These are phyloP conservation scores for Fusarium illudens DNA, from an alignment of 2,329 filamentous ascomycete genomes.

Conservation along the genomic window DNA sequence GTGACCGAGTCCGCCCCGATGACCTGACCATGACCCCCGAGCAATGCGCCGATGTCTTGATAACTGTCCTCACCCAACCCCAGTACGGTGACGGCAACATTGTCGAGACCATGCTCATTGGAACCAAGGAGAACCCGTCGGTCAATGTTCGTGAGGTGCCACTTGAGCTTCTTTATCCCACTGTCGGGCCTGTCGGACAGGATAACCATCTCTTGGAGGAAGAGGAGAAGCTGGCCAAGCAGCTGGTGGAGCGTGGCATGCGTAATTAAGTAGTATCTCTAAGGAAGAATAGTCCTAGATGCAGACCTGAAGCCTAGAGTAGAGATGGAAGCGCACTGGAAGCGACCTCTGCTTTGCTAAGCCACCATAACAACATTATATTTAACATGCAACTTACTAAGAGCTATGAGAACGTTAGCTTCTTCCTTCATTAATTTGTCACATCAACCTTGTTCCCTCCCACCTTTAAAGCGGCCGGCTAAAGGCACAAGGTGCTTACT, in stretches of 20 bases:
- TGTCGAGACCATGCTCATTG: constrained; percentile 18
- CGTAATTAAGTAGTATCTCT: neutral
- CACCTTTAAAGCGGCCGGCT: too few relatives aligned
- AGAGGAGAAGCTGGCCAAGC: neutral
- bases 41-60: constrained; percentile 3
- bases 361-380: too few relatives aligned
- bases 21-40: constrained; percentile 7
- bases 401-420: too few relatives aligned
- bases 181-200: neutral
- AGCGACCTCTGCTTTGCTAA: too few relatives aligned
- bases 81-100: constrained; percentile 28
- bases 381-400: too few relatives aligned
- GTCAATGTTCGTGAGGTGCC: constrained; percentile 7
- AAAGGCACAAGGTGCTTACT: too few relatives aligned
- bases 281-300: neutral
- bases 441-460: too few relatives aligned
- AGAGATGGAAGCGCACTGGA: too few relatives aligned
- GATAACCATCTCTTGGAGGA: neutral
- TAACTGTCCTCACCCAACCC: constrained; percentile 6
- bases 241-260: constrained; percentile 7
- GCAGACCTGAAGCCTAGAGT: too few relatives aligned
- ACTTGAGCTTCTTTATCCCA: constrained; percentile 6
- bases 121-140: neutral
- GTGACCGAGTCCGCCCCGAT: constrained; percentile 5
- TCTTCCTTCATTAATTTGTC: too few relatives aligned